These are phyloP conservation scores for Cryphonectria japonica DNA, from an alignment of 2,329 filamentous ascomycete species.

Conservation along the genomic window DNA sequence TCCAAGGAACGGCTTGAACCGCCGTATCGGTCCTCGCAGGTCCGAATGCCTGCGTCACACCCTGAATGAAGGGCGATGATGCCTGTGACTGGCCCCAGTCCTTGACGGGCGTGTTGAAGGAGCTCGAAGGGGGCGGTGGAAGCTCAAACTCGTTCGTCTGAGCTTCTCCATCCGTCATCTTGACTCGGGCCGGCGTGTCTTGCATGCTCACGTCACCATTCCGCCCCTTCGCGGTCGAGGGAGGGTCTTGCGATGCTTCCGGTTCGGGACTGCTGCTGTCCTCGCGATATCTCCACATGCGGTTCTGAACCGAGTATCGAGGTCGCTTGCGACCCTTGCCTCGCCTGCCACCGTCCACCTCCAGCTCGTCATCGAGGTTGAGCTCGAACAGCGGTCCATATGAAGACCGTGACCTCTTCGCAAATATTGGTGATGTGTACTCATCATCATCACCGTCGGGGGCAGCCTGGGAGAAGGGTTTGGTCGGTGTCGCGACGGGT, in stretches of 20 bases:
- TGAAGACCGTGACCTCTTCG: slow-evolving; percentile 71
- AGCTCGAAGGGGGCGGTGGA: slow-evolving; percentile 20
- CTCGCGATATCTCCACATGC: slow-evolving; percentile 75
- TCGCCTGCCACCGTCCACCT: slow-evolving; percentile 65
- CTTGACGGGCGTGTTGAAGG: slow-evolving; percentile 16
- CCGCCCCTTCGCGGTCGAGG: slow-evolving; percentile 7
- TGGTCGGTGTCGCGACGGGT: background rate
- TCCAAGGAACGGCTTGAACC: slow-evolving; percentile 16
- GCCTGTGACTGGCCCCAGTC: background rate
- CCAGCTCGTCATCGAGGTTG: slow-evolving; percentile 66
- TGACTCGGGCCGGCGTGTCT: slow-evolving; percentile 30
- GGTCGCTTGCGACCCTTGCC: slow-evolving; percentile 71
- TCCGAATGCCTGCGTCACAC: background rate
- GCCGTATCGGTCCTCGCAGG: slow-evolving; percentile 8
- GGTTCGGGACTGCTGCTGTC: slow-evolving; percentile 72
- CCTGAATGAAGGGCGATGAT: background rate
- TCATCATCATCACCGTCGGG: slow-evolving; percentile 44
- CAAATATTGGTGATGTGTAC: slow-evolving; percentile 79
- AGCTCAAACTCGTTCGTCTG: slow-evolving; percentile 38
- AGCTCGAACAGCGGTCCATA: slow-evolving; percentile 69
- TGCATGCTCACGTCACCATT: slow-evolving; percentile 21
- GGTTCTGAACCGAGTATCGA: slow-evolving; percentile 68
- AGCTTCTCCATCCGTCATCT: slow-evolving; percentile 38
- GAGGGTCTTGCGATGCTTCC: slow-evolving; percentile 36
- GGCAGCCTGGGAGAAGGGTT: slow-evolving; percentile 31